These are phyloP conservation scores for Biscogniauxia marginata DNA, from an alignment of 2,329 filamentous ascomycete species.

Conservation along the genomic window DNA sequence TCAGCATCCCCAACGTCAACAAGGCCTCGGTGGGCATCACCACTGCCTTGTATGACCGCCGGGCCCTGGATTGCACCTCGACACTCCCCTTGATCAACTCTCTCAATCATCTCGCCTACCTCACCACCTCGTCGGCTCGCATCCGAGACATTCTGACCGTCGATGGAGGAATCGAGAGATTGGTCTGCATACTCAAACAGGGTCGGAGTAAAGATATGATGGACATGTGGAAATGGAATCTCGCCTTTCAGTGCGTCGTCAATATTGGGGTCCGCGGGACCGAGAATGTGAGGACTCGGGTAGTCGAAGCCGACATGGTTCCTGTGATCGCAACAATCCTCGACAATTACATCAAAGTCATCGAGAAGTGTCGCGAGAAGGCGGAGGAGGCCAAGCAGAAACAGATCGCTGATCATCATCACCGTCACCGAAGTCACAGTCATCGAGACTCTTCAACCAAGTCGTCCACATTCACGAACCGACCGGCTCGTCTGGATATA, in stretches of 20 bases:
- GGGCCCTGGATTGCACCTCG: conserved; percentile 96
- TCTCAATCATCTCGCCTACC: conserved; percentile 95
- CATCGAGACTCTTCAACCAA: conserved; percentile 47
- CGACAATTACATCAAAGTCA: conserved; percentile 96
- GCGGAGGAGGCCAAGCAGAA: conserved; percentile 80
- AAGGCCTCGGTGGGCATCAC: conserved; percentile 99
- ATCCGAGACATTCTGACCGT: conserved; percentile 98
- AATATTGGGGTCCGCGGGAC: conserved; percentile 97
- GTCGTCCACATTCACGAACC: conserved; percentile 52
- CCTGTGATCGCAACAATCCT: conserved; percentile 97
- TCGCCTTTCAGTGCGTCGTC: conserved; percentile 98
- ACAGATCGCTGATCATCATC: conserved; percentile 53
- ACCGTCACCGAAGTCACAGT: conserved; percentile 50
- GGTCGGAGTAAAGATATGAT: conserved; percentile 97
- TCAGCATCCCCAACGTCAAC: conserved; percentile 98
- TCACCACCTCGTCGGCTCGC: conserved; percentile 94
- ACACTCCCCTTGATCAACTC: conserved; percentile 98
- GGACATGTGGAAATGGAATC: conserved; percentile 99
- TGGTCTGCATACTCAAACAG: conserved; percentile 97
- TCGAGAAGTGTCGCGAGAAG: conserved; percentile 87
- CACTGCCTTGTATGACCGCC: conserved; percentile 94
- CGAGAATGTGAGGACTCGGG: conserved; percentile 87
- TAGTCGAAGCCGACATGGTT: conserved; percentile 98
- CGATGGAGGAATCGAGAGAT: conserved; percentile 94
- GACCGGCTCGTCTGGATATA: conserved; percentile 51